Percentiles rank a stretch among this genome's conserved stretches.
phyloP scores from a whole-genome alignment of 768 basidiomycete genomes.

The Amanita polypyramis region DNA sequence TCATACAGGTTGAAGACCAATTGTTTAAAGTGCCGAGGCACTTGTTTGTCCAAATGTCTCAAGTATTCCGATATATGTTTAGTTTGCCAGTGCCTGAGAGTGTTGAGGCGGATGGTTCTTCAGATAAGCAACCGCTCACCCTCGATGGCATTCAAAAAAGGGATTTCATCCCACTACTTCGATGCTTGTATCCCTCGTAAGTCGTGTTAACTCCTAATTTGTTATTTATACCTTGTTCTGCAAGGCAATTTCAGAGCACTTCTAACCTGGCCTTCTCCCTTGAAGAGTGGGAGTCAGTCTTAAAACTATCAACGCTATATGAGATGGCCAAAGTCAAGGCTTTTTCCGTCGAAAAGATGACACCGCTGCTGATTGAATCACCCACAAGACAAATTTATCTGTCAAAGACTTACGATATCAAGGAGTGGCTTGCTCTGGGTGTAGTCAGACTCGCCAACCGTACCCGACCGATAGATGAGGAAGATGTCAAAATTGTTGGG shows the following conservation, averaged over 20 bases:
- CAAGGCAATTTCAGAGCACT: background rate
- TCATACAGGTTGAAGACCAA: slow-evolving; percentile 17
- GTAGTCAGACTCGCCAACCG: background rate
- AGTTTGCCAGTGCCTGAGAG: slow-evolving; percentile 11
- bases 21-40: slow-evolving; percentile 18
- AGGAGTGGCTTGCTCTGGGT: background rate
- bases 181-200: slow-evolving; percentile 18
- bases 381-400: background rate
- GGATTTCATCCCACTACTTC: slow-evolving; percentile 17
- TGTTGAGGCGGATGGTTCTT: slow-evolving; percentile 11
- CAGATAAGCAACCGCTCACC: slow-evolving; percentile 16
- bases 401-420: background rate
- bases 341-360: background rate
- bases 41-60: slow-evolving; percentile 14
- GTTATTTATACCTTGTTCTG: background rate
- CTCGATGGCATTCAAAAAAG: slow-evolving; percentile 14
- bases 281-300: slow-evolving; percentile 25
- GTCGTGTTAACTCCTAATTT: slow-evolving; percentile 6
- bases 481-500: background rate
- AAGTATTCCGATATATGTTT: slow-evolving; percentile 18
- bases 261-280: background rate
- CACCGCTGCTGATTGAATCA: background rate
- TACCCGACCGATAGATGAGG: background rate
- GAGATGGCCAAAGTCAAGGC: slow-evolving; percentile 5
- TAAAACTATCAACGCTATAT: slow-evolving; percentile 31